Evolutionary conservation across 306 rosid species (phyloP).

Genomic region (Citrullus colocynthis): DNA sequence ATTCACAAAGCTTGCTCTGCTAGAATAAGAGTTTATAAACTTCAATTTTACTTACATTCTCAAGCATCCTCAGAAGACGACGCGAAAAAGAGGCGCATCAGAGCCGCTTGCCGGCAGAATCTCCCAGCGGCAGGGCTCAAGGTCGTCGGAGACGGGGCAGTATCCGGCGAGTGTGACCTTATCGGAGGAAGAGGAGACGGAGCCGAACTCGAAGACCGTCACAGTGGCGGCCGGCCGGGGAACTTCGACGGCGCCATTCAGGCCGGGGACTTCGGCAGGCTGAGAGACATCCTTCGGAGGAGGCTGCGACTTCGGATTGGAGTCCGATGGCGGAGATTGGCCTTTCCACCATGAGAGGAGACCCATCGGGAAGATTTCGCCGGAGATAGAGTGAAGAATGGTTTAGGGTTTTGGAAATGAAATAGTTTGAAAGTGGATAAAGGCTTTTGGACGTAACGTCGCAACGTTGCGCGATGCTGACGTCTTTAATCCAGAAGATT

Average conservation of each 20-base stretch:
- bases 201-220: constrained; percentile 77
- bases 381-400: not conserved
- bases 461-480: not conserved
- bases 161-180: constrained; percentile 80
- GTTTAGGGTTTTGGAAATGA: constrained; percentile 3
- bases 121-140: constrained; percentile 99
- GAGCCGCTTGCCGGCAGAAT: constrained; percentile 58
- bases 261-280: constrained; percentile 39
- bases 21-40: not conserved
- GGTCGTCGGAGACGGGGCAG: constrained; percentile 92
- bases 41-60: not conserved
- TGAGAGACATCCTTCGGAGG: not conserved
- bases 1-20: not conserved
- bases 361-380: constrained; percentile 37
- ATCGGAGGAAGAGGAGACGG: constrained; percentile 56
- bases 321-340: constrained; percentile 9
- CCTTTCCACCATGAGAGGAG: constrained; percentile 71
- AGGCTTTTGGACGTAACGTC: not conserved
- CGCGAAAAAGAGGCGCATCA: constrained; percentile 87
- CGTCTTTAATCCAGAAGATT: not conserved
- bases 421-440: not conserved
- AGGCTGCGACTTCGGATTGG: constrained; percentile 18
- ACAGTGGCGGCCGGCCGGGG: constrained; percentile 36
- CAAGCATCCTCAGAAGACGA: constrained; percentile 36
- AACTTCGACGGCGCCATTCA: constrained; percentile 81